Percentiles rank a stretch among this genome's conserved stretches.
Conservation (phyloP, 192 early-diverging fungal genomes). For the Rhizophagus sp. region DNA sequence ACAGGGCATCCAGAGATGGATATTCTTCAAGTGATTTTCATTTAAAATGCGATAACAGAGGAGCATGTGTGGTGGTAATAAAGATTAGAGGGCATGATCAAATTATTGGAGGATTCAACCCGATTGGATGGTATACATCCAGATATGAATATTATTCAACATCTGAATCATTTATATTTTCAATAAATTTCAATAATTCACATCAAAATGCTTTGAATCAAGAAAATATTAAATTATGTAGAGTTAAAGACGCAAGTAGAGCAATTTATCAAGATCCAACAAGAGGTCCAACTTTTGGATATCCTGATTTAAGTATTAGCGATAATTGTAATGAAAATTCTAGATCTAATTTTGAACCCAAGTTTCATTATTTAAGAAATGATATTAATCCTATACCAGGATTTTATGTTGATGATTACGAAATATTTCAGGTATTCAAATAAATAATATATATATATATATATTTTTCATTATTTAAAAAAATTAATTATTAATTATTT, state of each 20-base stretch:
- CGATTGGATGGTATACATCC: neutral
- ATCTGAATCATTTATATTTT: neutral
- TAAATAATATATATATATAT: neutral
- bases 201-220: neutral
- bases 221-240: neutral
- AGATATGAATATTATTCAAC: neutral
- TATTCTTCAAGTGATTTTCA: slow-evolving; percentile 4
- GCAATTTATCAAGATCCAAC: neutral
- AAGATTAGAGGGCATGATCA: neutral
- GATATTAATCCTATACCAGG: neutral
- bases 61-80: neutral
- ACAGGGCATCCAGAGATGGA: neutral
- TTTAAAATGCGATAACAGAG: slow-evolving; percentile 16
- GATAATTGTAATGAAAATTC: slow-evolving; percentile 1
- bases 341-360: neutral
- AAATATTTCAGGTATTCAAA: neutral
- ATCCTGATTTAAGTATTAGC: neutral
- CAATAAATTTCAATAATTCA: slow-evolving; percentile 5
- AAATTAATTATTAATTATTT: neutral
- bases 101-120: neutral
- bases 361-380: neutral
- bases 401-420: neutral
- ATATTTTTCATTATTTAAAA: neutral
- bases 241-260: neutral
- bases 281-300: neutral